A percentile compares a stretch with the other conserved stretches of the same genome.
phyloP scores from a whole-genome alignment of 371 early-diverging fungal species.

The Dichotomocladium elegans region DNA sequence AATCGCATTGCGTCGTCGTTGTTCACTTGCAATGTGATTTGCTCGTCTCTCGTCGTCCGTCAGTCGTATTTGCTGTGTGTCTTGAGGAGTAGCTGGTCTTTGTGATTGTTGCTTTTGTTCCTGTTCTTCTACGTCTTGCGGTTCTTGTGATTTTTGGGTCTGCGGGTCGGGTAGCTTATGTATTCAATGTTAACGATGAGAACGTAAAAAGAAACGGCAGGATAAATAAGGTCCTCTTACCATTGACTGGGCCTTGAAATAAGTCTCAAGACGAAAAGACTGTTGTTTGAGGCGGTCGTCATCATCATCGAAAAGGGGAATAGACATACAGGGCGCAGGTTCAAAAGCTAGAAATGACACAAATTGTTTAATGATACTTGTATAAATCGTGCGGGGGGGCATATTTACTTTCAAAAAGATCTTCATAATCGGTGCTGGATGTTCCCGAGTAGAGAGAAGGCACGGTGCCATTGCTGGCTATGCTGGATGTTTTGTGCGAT shows the following conservation, averaged over 20 bases:
- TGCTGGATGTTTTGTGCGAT: not conserved
- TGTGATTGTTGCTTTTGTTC: not conserved
- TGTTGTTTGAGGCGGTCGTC: not conserved
- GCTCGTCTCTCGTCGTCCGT: constrained; percentile 85
- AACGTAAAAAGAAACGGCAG: no score
- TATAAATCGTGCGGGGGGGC: no score
- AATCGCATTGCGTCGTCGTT: constrained; percentile 85
- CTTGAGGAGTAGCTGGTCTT: not conserved
- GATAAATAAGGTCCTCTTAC: not conserved
- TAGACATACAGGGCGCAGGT: not conserved
- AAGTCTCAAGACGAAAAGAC: not conserved
- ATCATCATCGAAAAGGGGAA: not conserved
- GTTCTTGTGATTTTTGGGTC: no score
- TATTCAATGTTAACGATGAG: no score
- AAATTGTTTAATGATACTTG: no score
- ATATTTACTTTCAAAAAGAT: not conserved
- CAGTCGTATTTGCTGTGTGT: constrained; percentile 26
- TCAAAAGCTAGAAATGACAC: not conserved
- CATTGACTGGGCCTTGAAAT: not conserved
- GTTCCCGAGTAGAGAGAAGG: not conserved
- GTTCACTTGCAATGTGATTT: constrained; percentile 90
- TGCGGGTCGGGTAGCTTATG: no score
- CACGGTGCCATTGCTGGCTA: not conserved
- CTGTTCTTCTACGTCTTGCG: not conserved
- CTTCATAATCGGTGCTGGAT: not conserved